A percentile compares a stretch with the other conserved stretches of the same genome.
Conservation (phyloP, 1,284 basidiomycete species). For the Clitocybe nebularis region DNA sequence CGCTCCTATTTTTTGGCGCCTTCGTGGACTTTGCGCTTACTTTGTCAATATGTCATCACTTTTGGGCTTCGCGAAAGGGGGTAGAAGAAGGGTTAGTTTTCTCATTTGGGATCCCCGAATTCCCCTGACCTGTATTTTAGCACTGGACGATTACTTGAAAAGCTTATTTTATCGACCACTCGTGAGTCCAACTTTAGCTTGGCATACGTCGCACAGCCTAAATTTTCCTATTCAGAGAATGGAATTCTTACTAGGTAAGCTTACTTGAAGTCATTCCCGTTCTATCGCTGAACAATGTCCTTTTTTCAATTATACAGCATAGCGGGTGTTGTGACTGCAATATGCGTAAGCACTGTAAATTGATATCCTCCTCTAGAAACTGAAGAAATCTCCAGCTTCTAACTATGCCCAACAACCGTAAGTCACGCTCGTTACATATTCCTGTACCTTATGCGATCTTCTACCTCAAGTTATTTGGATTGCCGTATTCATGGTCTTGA, state of each 20-base stretch:
- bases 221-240: not conserved
- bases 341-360: too few relatives aligned
- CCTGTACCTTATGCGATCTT: not conserved
- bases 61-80: conserved; percentile 1
- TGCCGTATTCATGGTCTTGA: conserved; percentile 8
- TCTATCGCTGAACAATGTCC: not conserved
- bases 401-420: conserved; percentile 6
- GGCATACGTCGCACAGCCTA: not conserved
- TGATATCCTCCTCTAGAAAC: too few relatives aligned
- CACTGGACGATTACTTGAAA: conserved; percentile 6
- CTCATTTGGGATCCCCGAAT: not conserved
- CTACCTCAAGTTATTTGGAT: conserved; percentile 7
- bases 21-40: conserved; percentile 8
- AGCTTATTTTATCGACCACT: conserved; percentile 8
- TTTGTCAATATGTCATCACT: conserved; percentile 4
- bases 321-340: conserved; percentile 5
- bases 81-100: conserved; percentile 2
- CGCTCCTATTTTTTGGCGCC: conserved; percentile 8
- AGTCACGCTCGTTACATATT: not conserved
- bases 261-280: not conserved
- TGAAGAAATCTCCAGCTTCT: too few relatives aligned
- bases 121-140: not conserved
- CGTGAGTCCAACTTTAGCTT: conserved; percentile 1
- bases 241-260: not conserved
- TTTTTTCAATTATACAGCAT: not conserved